Base-by-base conservation (phyloP, 306 rosid genomes). In the Begonia fuchsioides region DNA sequence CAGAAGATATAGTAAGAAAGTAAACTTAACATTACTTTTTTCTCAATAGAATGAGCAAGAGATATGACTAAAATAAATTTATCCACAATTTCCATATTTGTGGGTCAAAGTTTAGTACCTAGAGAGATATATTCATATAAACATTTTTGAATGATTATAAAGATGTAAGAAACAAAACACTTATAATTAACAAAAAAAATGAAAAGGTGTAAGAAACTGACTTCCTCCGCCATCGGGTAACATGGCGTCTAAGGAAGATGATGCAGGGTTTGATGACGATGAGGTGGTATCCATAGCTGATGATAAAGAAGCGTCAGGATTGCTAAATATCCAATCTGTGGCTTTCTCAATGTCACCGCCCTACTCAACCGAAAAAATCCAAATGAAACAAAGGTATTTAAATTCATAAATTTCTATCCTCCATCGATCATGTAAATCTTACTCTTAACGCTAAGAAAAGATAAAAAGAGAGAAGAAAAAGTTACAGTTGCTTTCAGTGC, bases 301-400 rank as follows among this genome's bases (percentile, higher is more conserved):
- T 17, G 92, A 62, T 45, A 49, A 72, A 38, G 86, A 82, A 50
- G 78, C 86, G 49, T 74, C 77, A 6, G 93, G 96, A 74, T 79
- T 82, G 83, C 44, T 81, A 64, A 92, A 85, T 60, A 92, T 92
- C 98, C 95, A 92, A 70, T 92, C 98, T 5, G 98, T 85, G 13
- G 98, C 98, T 73, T 79, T 92, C 77, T 82, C 98, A 59, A 92
- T 79, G 72, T 92, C 93, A 62, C 83, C 88, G 40, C 81, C 87
- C 98, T 92, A 51, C 54, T 2, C 43, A 50, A 20, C 15, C 11
- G n/a, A 50, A n/a, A 11, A 49, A 13, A 53, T 39, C 10, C 47
- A 55, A 44, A 17, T 9, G 0, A 9, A 44, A 16, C 40, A 56
- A 11, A 13, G 5, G 43, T 13, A 17, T 12, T 13, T 32, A 11